These are phyloP conservation scores for Anastatica hierochuntica DNA, from an alignment of 345 rosid genomes.

Conservation along the genomic window DNA sequence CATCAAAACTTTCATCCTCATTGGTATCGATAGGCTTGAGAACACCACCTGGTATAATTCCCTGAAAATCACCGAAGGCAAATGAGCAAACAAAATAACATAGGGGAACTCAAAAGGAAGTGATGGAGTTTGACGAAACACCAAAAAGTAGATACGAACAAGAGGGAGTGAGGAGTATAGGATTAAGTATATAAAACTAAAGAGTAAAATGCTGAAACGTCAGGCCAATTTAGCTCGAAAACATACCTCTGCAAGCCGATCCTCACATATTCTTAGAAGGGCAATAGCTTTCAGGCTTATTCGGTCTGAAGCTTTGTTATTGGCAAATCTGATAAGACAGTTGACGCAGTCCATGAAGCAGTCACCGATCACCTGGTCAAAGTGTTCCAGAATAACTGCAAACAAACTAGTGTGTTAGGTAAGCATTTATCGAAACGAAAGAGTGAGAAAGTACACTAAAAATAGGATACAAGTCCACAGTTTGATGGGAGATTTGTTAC, in stretches of 20 bases:
- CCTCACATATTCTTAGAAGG: slow-evolving; percentile 96
- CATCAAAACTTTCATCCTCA: slow-evolving; percentile 53
- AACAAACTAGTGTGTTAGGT: slow-evolving; percentile 28
- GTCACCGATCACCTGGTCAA: slow-evolving; percentile 96
- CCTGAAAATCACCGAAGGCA: slow-evolving; percentile 35
- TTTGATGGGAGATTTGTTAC: slow-evolving; percentile 27
- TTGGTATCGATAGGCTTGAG: slow-evolving; percentile 51
- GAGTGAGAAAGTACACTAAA: slow-evolving; percentile 7
- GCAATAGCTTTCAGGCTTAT: slow-evolving; percentile 99
- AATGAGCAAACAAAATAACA: slow-evolving; percentile 4
- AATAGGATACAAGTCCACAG: not conserved
- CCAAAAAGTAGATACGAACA: not conserved
- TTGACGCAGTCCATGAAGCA: slow-evolving; percentile 99
- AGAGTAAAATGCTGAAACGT: not conserved
- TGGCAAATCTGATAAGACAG: slow-evolving; percentile 95
- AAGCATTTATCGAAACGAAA: slow-evolving; percentile 11
- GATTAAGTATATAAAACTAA: not conserved
- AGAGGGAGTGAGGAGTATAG: not conserved
- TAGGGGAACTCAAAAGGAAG: too few species aligned
- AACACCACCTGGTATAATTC: slow-evolving; percentile 81
- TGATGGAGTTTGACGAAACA: slow-evolving; percentile 1
- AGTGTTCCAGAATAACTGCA: slow-evolving; percentile 98
- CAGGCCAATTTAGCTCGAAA: not conserved
- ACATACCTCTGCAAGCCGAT: slow-evolving; percentile 95
- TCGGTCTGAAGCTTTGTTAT: slow-evolving; percentile 78